These are phyloP conservation scores for Lactifluus echinatus DNA, from an alignment of 768 basidiomycete genomes.

Conservation along the genomic window DNA sequence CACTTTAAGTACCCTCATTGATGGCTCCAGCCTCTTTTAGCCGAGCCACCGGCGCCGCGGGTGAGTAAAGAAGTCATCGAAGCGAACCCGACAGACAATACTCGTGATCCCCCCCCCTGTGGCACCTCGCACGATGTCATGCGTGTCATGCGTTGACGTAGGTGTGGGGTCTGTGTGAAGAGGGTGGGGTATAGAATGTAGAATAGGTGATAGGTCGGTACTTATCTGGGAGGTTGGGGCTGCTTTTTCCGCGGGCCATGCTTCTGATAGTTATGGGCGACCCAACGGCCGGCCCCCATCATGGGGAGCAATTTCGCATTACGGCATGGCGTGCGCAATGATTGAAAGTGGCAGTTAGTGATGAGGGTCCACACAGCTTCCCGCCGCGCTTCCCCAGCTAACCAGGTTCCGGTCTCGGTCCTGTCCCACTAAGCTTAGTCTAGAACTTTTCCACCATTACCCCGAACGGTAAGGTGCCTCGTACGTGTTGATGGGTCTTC, in stretches of 20 bases:
- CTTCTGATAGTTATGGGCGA: background rate
- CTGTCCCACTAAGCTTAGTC: background rate
- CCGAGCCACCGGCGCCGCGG: background rate
- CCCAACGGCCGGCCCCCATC: background rate
- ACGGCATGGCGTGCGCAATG: background rate
- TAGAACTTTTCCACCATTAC: background rate
- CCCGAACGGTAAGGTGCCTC: background rate
- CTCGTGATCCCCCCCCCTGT: background rate
- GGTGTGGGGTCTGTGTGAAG: background rate
- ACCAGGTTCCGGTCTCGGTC: background rate
- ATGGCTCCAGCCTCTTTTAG: background rate
- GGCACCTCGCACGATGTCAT: background rate
- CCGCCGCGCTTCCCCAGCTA: background rate
- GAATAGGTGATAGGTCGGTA: background rate
- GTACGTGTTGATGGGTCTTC: background rate
- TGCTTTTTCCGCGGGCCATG: background rate
- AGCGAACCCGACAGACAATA: background rate
- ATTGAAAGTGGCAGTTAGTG: background rate
- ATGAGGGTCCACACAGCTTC: background rate
- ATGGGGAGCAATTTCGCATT: background rate
- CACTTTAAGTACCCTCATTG: background rate
- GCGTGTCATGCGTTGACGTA: background rate
- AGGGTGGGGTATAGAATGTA: background rate
- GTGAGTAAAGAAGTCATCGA: background rate
- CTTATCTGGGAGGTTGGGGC: background rate